phyloP scores from a whole-genome alignment of 306 rosid species.

The Begonia fuchsioides region DNA sequence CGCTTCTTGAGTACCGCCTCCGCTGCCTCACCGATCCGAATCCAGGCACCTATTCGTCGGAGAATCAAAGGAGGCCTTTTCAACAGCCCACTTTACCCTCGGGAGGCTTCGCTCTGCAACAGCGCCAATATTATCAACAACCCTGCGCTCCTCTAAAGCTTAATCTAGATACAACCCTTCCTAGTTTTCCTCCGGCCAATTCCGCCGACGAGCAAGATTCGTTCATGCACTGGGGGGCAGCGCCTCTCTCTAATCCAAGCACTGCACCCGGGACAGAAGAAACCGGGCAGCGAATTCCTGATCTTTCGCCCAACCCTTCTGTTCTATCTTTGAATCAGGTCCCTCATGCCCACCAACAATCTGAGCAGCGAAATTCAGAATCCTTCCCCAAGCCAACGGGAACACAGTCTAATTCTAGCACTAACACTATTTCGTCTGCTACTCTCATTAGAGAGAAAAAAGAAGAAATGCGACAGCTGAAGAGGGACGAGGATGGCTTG shows the following conservation, averaged over 20 bases:
- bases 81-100: slow-evolving; percentile 3
- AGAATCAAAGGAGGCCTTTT: not conserved
- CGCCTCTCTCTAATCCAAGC: no score
- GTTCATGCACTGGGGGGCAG: no score
- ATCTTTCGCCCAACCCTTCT: slow-evolving; percentile 6
- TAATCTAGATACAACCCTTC: slow-evolving; percentile 14
- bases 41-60: not conserved
- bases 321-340: not conserved
- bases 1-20: slow-evolving; percentile 73
- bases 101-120: slow-evolving; percentile 3
- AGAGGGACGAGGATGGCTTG: slow-evolving; percentile 77
- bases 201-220: not conserved
- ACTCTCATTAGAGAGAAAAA: slow-evolving; percentile 36
- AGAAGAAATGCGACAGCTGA: slow-evolving; percentile 63
- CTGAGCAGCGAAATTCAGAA: slow-evolving; percentile 17
- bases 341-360: no score
- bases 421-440: slow-evolving; percentile 2
- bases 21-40: slow-evolving; percentile 35
- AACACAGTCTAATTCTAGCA: not conserved
- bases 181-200: not conserved
- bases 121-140: slow-evolving; percentile 8
- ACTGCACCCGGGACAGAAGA: no score
- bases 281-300: not conserved
- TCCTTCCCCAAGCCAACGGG: no score
- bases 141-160: slow-evolving; percentile 10